phyloP scores from a whole-genome alignment of 345 rosid species.

The Murraya koenigii region DNA sequence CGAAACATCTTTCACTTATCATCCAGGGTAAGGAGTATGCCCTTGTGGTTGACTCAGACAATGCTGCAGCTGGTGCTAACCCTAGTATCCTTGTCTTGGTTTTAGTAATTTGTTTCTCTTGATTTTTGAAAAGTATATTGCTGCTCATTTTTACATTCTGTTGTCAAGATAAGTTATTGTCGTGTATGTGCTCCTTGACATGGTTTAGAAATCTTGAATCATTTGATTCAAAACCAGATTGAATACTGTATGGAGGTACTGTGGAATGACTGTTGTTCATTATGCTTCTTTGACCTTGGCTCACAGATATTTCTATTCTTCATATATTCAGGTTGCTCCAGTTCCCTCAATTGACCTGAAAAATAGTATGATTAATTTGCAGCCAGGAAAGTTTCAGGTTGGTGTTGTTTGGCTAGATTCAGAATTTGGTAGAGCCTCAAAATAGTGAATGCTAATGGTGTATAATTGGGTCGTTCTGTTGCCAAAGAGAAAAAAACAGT shows the following conservation, averaged over 20 bases:
- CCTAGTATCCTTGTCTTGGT: slow-evolving; percentile 49
- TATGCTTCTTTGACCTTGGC: not conserved
- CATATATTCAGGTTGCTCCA: slow-evolving; percentile 39
- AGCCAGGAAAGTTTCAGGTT: slow-evolving; percentile 37
- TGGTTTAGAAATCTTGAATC: slow-evolving; percentile 49
- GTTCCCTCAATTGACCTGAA: slow-evolving; percentile 8
- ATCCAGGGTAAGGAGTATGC: slow-evolving; percentile 64
- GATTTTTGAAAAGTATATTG: not conserved
- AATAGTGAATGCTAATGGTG: not conserved
- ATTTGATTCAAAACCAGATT: slow-evolving; percentile 43
- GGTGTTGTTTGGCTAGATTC: slow-evolving; percentile 4
- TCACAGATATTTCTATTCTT: slow-evolving; percentile 4
- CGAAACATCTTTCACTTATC: slow-evolving; percentile 11
- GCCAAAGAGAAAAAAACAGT: not conserved
- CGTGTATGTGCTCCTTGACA: slow-evolving; percentile 32
- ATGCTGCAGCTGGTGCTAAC: slow-evolving; percentile 36
- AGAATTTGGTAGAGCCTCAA: not conserved
- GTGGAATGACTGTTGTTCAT: slow-evolving; percentile 9
- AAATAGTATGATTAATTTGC: slow-evolving; percentile 18
- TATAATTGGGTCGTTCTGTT: not conserved
- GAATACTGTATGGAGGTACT: slow-evolving; percentile 65
- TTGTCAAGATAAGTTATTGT: not conserved
- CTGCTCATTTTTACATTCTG: not conserved
- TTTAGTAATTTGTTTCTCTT: slow-evolving; percentile 11
- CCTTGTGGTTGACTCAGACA: slow-evolving; percentile 40